These are phyloP conservation scores for Barnettozyma salicaria DNA, from an alignment of 805 yeast genomes.

Conservation along the genomic window DNA sequence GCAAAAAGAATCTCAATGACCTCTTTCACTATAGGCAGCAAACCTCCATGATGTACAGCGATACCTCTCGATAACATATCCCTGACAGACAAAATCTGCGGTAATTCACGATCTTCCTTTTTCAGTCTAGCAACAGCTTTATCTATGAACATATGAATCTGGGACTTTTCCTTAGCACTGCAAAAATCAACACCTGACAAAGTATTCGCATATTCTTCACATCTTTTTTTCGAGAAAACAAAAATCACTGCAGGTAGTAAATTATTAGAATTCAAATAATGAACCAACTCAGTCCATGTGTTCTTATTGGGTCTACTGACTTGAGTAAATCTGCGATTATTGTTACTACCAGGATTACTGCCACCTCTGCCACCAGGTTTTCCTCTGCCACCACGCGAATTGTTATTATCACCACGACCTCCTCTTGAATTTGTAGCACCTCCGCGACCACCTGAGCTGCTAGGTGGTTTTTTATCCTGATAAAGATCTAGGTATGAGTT, in stretches of 20 bases:
- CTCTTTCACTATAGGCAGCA: conserved; percentile 88
- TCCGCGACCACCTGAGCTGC: conserved; percentile 38
- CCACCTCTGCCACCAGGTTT: conserved; percentile 32
- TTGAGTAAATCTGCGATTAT: conserved; percentile 28
- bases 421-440: conserved; percentile 31
- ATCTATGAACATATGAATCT: conserved; percentile 89
- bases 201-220: conserved; percentile 88
- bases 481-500: conserved; percentile 50
- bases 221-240: conserved; percentile 88
- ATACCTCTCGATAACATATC: conserved; percentile 86
- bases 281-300: conserved; percentile 71
- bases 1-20: conserved; percentile 89
- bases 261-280: conserved; percentile 56
- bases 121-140: conserved; percentile 81
- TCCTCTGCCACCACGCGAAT: conserved; percentile 34
- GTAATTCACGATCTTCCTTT: conserved; percentile 87
- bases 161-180: conserved; percentile 79
- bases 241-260: conserved; percentile 90
- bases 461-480: conserved; percentile 35
- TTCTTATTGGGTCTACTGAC: conserved; percentile 56
- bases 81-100: conserved; percentile 80
- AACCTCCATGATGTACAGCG: conserved; percentile 94
- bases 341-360: conserved; percentile 30
- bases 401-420: conserved; percentile 38
- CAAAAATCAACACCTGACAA: conserved; percentile 72